Evolutionary conservation across 1,139 yeast genomes (phyloP).

Genomic region (Magnusiomyces tetraspermus): DNA sequence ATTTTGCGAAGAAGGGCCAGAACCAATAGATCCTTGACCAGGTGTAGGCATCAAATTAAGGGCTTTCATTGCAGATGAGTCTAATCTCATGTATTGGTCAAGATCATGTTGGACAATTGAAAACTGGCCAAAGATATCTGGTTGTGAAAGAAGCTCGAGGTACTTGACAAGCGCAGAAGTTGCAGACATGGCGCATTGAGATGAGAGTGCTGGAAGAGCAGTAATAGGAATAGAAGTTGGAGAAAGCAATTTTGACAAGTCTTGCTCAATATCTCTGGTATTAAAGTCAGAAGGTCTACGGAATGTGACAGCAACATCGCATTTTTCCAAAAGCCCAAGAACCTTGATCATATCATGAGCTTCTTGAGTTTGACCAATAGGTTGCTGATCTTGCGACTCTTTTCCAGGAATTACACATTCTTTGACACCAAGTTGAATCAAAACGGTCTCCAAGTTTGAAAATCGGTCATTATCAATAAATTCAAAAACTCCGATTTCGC

Average conservation of each 20-base stretch:
- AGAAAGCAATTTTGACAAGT: constrained; percentile 50
- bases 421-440: constrained; percentile 81
- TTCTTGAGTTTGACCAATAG: constrained; percentile 18
- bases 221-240: constrained; percentile 42
- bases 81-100: constrained; percentile 74
- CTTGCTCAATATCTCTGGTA: constrained; percentile 60
- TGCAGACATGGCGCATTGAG: constrained; percentile 42
- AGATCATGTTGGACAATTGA: constrained; percentile 59
- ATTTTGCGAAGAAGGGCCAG: constrained; percentile 28
- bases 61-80: constrained; percentile 82
- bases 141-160: constrained; percentile 50
- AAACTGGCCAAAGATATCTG: constrained; percentile 41
- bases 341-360: constrained; percentile 37
- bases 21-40: constrained; percentile 30
- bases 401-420: constrained; percentile 56
- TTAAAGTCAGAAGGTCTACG: constrained; percentile 49
- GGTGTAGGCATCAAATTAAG: constrained; percentile 70
- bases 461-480: constrained; percentile 80
- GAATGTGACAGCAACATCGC: constrained; percentile 62
- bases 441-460: constrained; percentile 73
- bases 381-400: constrained; percentile 18
- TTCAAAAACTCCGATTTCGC: constrained; percentile 62
- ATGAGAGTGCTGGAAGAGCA: constrained; percentile 48
- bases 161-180: constrained; percentile 56
- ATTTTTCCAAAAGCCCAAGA: constrained; percentile 54